Base-by-base conservation (phyloP, 2,329 filamentous ascomycete species). In the Fusarium coicis region DNA sequence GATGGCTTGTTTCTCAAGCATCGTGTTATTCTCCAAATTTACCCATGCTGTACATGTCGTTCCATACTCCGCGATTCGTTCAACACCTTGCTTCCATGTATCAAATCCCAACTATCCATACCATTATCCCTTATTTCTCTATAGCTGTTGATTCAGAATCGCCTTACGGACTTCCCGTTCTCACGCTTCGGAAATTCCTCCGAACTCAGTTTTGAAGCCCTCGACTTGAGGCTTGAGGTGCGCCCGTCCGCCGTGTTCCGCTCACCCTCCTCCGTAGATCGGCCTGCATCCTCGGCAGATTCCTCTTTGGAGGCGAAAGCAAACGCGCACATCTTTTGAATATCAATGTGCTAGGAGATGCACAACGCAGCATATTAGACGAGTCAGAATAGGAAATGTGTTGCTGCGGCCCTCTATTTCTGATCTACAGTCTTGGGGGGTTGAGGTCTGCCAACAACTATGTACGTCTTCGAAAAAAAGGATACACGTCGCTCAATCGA, bases 361-460 rank as follows among this genome's bases (percentile, higher is more conserved):
- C 44, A 66, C 39, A 43, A 21, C 46, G 30, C 46, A 55, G 57
- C 42, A 53, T 39, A 37, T 21, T 40, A 47, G 65, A 63, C 50
- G 44, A 69, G 57, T 53, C 34, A 46, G 14, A 39, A 23, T 50
- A 26, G 36, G 53, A 40, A 32, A 68, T 69, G 50, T 32, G 65
- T 69, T 69, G 58, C 47, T 59, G 59, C 53, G 53, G 59, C 71
- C 64, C 62, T 68, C 65, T 63, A 36, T 71, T 52, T 59, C 55
- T 64, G 73, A 77, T 77, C 75, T 74, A 58, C 73, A 40, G 40
- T 47, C 36, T 54, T 47, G 42, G 44, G 66, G 53, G 71, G 66
- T 70, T 70, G 57, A 58, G 72, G 76, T 76, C 72, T 74, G 43
- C 72, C 58, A 18, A 42, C 32, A 57, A 42, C 70, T 59, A 73